These are phyloP conservation scores for Fomitopsis serialis DNA, from an alignment of 768 basidiomycete genomes.

Conservation along the genomic window DNA sequence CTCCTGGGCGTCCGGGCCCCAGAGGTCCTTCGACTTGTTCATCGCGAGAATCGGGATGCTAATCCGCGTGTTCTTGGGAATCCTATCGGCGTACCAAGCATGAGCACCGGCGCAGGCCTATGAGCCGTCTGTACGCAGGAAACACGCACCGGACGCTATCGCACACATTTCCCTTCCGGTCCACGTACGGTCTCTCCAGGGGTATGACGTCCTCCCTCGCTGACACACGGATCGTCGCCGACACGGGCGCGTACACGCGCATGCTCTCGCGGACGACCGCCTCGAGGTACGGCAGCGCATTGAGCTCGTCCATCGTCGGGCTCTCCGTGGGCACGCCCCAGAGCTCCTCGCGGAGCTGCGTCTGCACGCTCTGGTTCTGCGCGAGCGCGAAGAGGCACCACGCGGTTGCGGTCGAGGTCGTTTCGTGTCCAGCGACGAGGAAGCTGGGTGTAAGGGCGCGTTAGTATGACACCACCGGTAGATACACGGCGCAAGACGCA, in stretches of 20 bases:
- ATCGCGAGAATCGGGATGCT: constrained; percentile 48
- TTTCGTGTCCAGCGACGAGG: constrained; percentile 36
- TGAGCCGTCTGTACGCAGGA: no score
- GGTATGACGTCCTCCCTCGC: constrained; percentile 48
- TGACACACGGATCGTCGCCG: constrained; percentile 42
- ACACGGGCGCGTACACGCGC: constrained; percentile 49
- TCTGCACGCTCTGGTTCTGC: constrained; percentile 29
- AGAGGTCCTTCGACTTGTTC: constrained; percentile 47
- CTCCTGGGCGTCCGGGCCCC: constrained; percentile 57
- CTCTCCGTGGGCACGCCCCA: constrained; percentile 32
- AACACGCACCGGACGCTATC: constrained; percentile 3
- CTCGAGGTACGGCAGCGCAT: constrained; percentile 63
- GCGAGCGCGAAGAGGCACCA: constrained; percentile 37
- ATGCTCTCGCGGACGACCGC: constrained; percentile 57
- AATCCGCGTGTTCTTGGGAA: constrained; percentile 22
- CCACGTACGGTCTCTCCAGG: constrained; percentile 28
- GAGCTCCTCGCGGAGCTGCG: constrained; percentile 35
- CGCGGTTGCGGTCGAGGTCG: constrained; percentile 32
- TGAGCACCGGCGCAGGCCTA: neutral
- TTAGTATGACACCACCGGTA: neutral
- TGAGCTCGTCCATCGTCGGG: constrained; percentile 66
- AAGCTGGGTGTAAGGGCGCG: constrained; percentile 9
- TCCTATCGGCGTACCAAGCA: neutral
- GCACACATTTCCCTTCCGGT: constrained; percentile 10
- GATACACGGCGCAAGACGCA: neutral